Evolutionary conservation across 2,329 filamentous ascomycete genomes (phyloP).

Genomic region (Monosporascus cannonballus): DNA sequence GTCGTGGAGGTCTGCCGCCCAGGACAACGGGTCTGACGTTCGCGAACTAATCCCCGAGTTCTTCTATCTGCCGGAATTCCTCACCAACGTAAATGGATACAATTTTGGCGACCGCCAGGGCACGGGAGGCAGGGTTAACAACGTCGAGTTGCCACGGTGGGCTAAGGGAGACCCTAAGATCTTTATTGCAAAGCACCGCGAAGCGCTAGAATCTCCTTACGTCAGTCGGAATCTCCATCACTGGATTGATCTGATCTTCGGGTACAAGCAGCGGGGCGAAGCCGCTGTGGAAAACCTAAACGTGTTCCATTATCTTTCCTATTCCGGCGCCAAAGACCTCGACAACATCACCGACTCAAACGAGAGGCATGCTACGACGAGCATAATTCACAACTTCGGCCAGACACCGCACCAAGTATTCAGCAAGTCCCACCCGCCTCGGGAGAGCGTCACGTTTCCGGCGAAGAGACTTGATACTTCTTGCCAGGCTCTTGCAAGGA

Average conservation of each 20-base stretch:
- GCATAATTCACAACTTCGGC: constrained; percentile 97
- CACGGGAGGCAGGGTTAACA: constrained; percentile 70
- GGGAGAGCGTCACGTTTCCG: constrained; percentile 61
- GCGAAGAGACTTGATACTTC: constrained; percentile 69
- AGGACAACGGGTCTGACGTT: constrained; percentile 88
- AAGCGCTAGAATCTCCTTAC: constrained; percentile 87
- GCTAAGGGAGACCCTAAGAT: constrained; percentile 93
- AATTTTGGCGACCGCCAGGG: constrained; percentile 88
- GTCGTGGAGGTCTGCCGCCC: constrained; percentile 85
- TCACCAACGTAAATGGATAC: constrained; percentile 90
- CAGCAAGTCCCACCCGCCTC: constrained; percentile 68
- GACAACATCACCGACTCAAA: constrained; percentile 86
- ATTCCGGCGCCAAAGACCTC: constrained; percentile 86
- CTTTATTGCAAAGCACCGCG: constrained; percentile 92
- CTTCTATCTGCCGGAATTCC: constrained; percentile 91
- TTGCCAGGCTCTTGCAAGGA: constrained; percentile 67
- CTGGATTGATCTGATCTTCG: constrained; percentile 96
- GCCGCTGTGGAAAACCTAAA: constrained; percentile 87
- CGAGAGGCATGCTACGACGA: constrained; percentile 82
- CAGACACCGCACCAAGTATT: constrained; percentile 97
- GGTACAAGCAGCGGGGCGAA: constrained; percentile 87
- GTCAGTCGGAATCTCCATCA: constrained; percentile 84
- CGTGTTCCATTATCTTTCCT: constrained; percentile 93
- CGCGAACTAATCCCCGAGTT: constrained; percentile 94
- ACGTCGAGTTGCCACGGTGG: constrained; percentile 90